Percentiles rank a stretch among this genome's conserved stretches.
Conservation (phyloP, 495 filamentous ascomycete genomes). For the Corynascus novoguineensis region DNA sequence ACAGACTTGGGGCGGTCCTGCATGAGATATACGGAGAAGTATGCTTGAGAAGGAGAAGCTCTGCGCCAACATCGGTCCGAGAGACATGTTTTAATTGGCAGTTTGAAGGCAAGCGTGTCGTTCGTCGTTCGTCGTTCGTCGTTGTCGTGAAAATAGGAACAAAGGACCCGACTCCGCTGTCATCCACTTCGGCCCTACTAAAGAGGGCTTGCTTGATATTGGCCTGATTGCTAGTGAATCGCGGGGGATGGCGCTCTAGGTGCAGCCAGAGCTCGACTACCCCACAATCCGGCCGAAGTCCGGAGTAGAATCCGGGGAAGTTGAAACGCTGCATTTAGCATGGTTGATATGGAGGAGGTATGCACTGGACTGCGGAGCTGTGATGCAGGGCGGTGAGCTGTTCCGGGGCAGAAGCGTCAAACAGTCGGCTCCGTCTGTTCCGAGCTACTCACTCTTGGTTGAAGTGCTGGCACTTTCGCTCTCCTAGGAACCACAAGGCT, state of each 20-base stretch:
- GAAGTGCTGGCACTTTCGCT: too few species aligned
- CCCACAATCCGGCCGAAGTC: conserved; percentile 4
- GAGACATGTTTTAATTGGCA: not conserved
- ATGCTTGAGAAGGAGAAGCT: not conserved
- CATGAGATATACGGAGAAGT: conserved; percentile 6
- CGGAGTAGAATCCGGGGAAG: too few species aligned
- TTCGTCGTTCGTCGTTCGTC: too few species aligned
- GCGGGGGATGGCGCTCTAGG: not conserved
- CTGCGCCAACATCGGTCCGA: conserved; percentile 12
- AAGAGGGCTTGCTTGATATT: not conserved
- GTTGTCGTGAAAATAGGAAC: not conserved
- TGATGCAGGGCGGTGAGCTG: too few species aligned
- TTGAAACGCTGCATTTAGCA: too few species aligned
- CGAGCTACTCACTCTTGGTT: too few species aligned
- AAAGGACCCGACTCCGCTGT: not conserved
- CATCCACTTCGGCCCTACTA: conserved; percentile 13
- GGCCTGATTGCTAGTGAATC: not conserved
- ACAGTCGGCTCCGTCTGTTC: too few species aligned
- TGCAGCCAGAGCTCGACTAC: not conserved
- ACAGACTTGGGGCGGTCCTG: not conserved
- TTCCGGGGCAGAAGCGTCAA: too few species aligned
- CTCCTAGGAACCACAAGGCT: too few species aligned
- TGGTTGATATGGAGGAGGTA: too few species aligned
- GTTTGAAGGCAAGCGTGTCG: not conserved
- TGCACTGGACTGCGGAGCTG: too few species aligned